Conservation (phyloP, 306 rosid species). For the Spatholobus suberectus region DNA sequence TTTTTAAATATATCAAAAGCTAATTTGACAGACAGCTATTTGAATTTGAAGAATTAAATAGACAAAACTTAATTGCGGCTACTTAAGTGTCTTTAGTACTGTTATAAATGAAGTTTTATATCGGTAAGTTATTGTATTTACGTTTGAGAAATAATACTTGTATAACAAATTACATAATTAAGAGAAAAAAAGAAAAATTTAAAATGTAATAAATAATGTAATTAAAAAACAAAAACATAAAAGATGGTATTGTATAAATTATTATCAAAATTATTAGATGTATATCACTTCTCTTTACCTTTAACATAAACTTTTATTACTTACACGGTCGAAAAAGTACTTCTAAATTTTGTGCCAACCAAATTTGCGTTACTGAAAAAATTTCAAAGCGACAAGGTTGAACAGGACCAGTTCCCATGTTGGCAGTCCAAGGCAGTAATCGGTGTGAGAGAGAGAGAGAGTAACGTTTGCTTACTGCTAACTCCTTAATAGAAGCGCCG, state of each 20-base stretch:
- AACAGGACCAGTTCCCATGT: slow-evolving; percentile 26
- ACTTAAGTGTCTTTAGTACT: neutral
- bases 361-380: neutral
- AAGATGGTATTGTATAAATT: no score
- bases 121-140: no score
- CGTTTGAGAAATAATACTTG: no score
- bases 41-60: neutral
- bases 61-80: neutral
- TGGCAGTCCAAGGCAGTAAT: neutral
- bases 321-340: no score
- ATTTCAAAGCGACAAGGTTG: slow-evolving; percentile 16
- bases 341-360: no score
- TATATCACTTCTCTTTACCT: no score
- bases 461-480: neutral
- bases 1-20: neutral
- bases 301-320: no score
- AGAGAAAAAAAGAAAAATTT: no score
- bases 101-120: neutral
- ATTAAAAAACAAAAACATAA: no score
- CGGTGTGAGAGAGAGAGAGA: neutral
- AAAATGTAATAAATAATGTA: no score
- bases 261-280: no score
- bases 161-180: no score
- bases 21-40: neutral
- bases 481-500: slow-evolving; percentile 31